A percentile compares a stretch with the other conserved stretches of the same genome.
These are phyloP conservation scores for Talaromyces sp. DNA, from an alignment of 2,329 filamentous ascomycete genomes.

Conservation along the genomic window DNA sequence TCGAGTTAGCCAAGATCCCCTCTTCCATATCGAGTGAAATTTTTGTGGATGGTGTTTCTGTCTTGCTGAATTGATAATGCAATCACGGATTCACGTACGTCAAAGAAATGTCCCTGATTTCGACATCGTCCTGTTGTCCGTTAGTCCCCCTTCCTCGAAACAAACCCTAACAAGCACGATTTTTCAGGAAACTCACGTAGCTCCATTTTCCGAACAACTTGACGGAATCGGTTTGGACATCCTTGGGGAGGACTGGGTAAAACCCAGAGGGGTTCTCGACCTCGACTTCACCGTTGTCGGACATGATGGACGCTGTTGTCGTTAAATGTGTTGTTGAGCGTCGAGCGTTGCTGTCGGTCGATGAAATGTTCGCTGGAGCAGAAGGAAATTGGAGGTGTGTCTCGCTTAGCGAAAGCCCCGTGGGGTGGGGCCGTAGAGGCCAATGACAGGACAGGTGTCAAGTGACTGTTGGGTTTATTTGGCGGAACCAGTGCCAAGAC, in stretches of 20 bases:
- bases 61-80: slow-evolving; percentile 1
- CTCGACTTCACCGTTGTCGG: slow-evolving; percentile 92
- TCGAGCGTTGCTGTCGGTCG: slow-evolving; percentile 31
- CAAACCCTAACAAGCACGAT: not conserved
- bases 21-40: slow-evolving; percentile 8
- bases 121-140: slow-evolving; percentile 68
- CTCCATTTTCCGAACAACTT: slow-evolving; percentile 98
- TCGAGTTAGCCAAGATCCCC: slow-evolving; percentile 28
- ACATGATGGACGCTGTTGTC: slow-evolving; percentile 63
- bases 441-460: slow-evolving; percentile 22
- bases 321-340: slow-evolving; percentile 32
- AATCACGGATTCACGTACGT: slow-evolving; percentile 64
- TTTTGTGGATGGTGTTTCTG: not conserved
- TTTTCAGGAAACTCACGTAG: slow-evolving; percentile 49
- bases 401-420: slow-evolving; percentile 36
- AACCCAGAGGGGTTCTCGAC: slow-evolving; percentile 67
- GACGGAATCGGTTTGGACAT: slow-evolving; percentile 82
- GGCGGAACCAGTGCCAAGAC: not conserved
- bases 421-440: slow-evolving; percentile 33
- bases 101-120: slow-evolving; percentile 99
- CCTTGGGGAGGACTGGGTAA: slow-evolving; percentile 84
- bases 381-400: slow-evolving; percentile 37
- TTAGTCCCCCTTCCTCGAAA: slow-evolving; percentile 3
- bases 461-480: slow-evolving; percentile 18
- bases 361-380: slow-evolving; percentile 29